These are phyloP conservation scores for Aquilaria sinensis DNA, from an alignment of 345 rosid species.

Conservation along the genomic window DNA sequence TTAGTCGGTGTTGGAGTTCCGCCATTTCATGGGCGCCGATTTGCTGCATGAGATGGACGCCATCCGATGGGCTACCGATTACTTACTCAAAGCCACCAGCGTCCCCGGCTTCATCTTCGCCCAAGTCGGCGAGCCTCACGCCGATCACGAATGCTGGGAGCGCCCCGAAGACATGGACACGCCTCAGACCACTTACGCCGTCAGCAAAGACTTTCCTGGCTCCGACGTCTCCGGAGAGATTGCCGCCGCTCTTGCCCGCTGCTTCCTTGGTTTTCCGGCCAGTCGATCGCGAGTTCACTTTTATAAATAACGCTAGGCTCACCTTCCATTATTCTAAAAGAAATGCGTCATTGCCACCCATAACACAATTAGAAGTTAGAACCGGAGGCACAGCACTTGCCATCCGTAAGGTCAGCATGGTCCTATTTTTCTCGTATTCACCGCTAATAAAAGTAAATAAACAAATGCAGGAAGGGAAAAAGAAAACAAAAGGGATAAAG, in stretches of 20 bases:
- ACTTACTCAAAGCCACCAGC: constrained; percentile 71
- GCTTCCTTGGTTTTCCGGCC: constrained; percentile 59
- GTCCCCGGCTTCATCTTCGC: constrained; percentile 40
- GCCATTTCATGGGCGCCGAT: constrained; percentile 40
- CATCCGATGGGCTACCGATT: constrained; percentile 76
- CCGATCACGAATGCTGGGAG: constrained; percentile 79
- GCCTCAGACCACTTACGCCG: constrained; percentile 51
- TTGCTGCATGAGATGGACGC: constrained; percentile 39
- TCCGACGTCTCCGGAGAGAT: constrained; percentile 69
- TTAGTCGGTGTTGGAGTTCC: constrained; percentile 67
- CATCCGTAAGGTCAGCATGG: too few species aligned
- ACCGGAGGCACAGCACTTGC: too few species aligned
- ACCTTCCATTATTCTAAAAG: too few species aligned
- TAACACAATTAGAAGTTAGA: too few species aligned
- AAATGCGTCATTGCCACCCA: too few species aligned
- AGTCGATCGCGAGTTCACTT: constrained; percentile 41
- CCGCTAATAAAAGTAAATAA: too few species aligned
- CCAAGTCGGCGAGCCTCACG: constrained; percentile 54
- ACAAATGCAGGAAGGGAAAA: too few species aligned
- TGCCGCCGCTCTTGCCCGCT: constrained; percentile 69
- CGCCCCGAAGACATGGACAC: constrained; percentile 99
- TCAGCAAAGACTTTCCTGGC: constrained; percentile 53
- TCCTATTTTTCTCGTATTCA: too few species aligned
- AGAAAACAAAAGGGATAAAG: too few species aligned
- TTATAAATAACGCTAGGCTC: constrained; percentile 12